Evolutionary conservation across 768 basidiomycete species (phyloP).

Genomic region (Xerocomus spinulosus): DNA sequence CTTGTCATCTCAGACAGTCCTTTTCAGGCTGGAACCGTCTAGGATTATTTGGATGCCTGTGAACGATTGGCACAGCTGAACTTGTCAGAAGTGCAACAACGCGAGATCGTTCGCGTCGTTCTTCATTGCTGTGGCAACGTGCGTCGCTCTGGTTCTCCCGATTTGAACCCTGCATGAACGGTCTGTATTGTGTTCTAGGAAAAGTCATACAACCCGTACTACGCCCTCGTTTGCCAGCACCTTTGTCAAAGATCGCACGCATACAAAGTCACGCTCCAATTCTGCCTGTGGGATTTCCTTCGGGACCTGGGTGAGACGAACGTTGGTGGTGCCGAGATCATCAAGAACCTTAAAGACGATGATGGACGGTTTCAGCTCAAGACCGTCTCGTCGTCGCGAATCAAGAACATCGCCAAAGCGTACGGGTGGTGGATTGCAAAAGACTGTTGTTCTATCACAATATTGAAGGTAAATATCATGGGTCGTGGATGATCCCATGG

Average conservation of each 20-base stretch:
- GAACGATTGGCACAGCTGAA: constrained; percentile 82
- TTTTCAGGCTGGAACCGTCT: not conserved
- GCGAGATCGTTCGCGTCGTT: constrained; percentile 90
- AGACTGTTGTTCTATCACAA: constrained; percentile 64
- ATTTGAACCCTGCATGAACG: not conserved
- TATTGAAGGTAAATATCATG: constrained; percentile 71
- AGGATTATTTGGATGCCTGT: constrained; percentile 97
- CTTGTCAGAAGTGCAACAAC: constrained; percentile 84
- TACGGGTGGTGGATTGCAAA: constrained; percentile 95
- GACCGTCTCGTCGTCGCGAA: constrained; percentile 52
- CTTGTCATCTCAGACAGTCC: not conserved
- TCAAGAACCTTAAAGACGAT: constrained; percentile 54
- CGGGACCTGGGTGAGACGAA: constrained; percentile 82
- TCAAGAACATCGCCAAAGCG: constrained; percentile 73
- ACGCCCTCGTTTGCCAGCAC: constrained; percentile 82
- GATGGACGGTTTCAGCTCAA: constrained; percentile 42
- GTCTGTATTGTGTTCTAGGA: constrained; percentile 43
- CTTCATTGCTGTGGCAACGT: constrained; percentile 93
- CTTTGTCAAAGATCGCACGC: constrained; percentile 76
- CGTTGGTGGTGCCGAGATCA: constrained; percentile 75
- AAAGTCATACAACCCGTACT: constrained; percentile 92
- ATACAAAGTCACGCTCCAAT: constrained; percentile 90
- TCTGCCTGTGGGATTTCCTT: constrained; percentile 94
- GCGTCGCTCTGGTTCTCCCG: constrained; percentile 17
- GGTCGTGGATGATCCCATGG: not conserved